Evolutionary conservation across 805 yeast genomes (phyloP).

Genomic region (Priceomyces medius): DNA sequence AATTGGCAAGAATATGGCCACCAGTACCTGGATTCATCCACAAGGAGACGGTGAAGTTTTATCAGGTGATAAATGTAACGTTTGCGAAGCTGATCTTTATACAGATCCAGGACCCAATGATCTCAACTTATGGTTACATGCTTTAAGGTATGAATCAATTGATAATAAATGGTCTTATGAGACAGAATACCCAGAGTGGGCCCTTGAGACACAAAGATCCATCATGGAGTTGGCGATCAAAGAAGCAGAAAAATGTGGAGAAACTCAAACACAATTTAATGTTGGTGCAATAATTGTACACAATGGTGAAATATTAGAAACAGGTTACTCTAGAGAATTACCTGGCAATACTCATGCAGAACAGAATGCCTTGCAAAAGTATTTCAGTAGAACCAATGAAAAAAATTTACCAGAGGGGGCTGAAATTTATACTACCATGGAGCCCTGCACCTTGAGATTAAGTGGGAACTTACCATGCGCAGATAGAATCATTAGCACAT

Average conservation of each 20-base stretch:
- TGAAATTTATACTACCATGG: constrained; percentile 92
- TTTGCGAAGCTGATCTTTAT: constrained; percentile 69
- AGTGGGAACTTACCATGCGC: constrained; percentile 91
- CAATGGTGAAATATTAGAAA: constrained; percentile 59
- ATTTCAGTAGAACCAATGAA: constrained; percentile 38
- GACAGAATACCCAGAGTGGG: constrained; percentile 84
- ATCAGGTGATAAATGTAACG: constrained; percentile 56
- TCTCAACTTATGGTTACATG: constrained; percentile 87
- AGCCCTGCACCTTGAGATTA: constrained; percentile 85
- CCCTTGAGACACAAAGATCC: constrained; percentile 52
- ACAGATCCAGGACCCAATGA: constrained; percentile 90
- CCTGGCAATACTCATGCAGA: constrained; percentile 98
- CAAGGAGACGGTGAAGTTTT: constrained; percentile 65
- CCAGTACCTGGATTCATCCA: constrained; percentile 68
- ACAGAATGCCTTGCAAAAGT: constrained; percentile 86
- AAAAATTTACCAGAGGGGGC: constrained; percentile 67
- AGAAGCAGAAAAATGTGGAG: constrained; percentile 78
- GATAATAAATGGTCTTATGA: constrained; percentile 65
- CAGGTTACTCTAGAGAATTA: constrained; percentile 87
- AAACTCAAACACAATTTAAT: constrained; percentile 81
- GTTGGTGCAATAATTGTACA: constrained; percentile 88
- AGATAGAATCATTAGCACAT: constrained; percentile 63
- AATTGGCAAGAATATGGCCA: constrained; percentile 68
- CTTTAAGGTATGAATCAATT: constrained; percentile 69
- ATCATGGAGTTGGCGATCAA: constrained; percentile 76